These are phyloP conservation scores for Phaseolus coccineus DNA, from an alignment of 331 rosid species.

Conservation along the genomic window DNA sequence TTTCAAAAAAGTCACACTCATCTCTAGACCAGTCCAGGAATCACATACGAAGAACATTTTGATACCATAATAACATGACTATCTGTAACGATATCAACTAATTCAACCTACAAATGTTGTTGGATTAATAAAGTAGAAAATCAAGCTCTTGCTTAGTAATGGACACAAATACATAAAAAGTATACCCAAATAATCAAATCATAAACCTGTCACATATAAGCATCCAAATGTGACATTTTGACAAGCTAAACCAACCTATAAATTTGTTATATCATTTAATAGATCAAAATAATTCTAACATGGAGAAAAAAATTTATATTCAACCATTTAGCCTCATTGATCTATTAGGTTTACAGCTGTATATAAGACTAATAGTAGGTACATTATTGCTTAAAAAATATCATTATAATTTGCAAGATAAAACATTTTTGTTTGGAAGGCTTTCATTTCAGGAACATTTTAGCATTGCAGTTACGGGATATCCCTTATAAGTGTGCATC, in stretches of 20 bases:
- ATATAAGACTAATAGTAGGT: neutral
- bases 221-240: slow-evolving; percentile 27
- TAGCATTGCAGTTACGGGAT: neutral
- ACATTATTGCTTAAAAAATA: neutral
- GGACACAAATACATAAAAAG: neutral
- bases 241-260: neutral
- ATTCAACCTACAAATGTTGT: neutral
- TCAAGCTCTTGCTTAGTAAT: neutral
- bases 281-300: neutral
- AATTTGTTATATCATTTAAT: slow-evolving; percentile 3
- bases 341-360: neutral
- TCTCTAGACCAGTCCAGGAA: neutral
- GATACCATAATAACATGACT: slow-evolving; percentile 4
- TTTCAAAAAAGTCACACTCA: slow-evolving; percentile 1
- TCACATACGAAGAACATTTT: slow-evolving; percentile 1
- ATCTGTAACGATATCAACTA: slow-evolving; percentile 28
- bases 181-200: slow-evolving; percentile 15
- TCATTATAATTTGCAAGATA: neutral
- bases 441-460: slow-evolving; percentile 10
- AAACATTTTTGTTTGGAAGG: neutral
- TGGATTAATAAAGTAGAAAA: slow-evolving; percentile 19
- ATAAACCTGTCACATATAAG: neutral
- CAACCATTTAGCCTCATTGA: neutral
- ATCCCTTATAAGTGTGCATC: neutral
- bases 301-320: neutral